Percentiles rank a stretch among this genome's conserved stretches.
phyloP scores from a whole-genome alignment of 257 asterid genomes.

The Marsdenia floribunda region DNA sequence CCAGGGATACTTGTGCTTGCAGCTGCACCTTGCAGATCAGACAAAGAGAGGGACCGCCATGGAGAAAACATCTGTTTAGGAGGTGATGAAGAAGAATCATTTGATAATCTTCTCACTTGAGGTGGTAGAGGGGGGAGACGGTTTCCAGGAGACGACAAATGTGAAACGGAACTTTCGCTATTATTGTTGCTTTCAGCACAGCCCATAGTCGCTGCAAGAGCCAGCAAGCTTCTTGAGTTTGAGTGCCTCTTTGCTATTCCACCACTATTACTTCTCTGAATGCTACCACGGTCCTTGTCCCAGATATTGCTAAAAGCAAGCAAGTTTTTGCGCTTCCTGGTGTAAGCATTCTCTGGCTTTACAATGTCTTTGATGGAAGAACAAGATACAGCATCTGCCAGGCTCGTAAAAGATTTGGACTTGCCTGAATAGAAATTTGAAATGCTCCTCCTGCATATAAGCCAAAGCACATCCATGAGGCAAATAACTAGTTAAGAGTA shows the following conservation, averaged over 20 bases:
- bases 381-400: conserved; percentile 50
- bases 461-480: conserved; percentile 2
- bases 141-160: conserved; percentile 42
- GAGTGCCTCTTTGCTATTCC: conserved; percentile 52
- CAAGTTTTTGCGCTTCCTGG: conserved; percentile 64
- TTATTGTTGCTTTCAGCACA: conserved; percentile 39
- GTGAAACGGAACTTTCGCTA: conserved; percentile 50
- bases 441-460: conserved; percentile 37
- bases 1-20: conserved; percentile 35
- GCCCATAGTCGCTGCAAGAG: conserved; percentile 41
- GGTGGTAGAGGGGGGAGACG: conserved; percentile 81
- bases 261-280: conserved; percentile 30
- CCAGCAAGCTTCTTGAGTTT: conserved; percentile 49
- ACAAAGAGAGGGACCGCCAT: conserved; percentile 66
- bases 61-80: conserved; percentile 46
- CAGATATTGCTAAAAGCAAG: conserved; percentile 46
- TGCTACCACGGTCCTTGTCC: conserved; percentile 43
- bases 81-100: conserved; percentile 37
- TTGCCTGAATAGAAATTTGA: conserved; percentile 37
- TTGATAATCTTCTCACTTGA: conserved; percentile 32
- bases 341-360: conserved; percentile 62
- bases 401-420: conserved; percentile 53
- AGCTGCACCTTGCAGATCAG: conserved; percentile 73
- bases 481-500: background rate
- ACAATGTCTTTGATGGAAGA: conserved; percentile 53